Evolutionary conservation across 2,329 filamentous ascomycete genomes (phyloP), one percentile per base, ranked within the genome.

Genomic region (Colletotrichum graminicola): DNA sequence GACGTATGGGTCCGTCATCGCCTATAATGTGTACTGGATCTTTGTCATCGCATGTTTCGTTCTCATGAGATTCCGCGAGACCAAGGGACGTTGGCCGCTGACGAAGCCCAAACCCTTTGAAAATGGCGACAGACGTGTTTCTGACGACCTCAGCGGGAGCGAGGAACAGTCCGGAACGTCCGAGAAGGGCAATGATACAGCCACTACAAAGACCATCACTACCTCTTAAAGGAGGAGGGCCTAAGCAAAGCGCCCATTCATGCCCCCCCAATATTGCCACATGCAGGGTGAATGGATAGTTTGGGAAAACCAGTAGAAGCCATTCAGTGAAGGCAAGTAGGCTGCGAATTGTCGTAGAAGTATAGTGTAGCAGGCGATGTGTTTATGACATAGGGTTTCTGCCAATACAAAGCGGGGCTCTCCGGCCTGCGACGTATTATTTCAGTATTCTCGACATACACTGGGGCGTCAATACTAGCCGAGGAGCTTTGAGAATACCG

Each of bases 21-120:
- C 92, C 1, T 97, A 97, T 83, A 97, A 96, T 79, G 70, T 95
- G 21, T 97, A 97, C 84, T 97, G 94, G 94, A 82, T 96, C 62
- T 85, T 84, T 11, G 86, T 94, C 74, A 94, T 94, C 67, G 72
- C 85, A 21, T 87, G 86, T 6, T 93, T 95, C 78, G 72, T 89
- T 18, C 75, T 83, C 43, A 86, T 95, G 85, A 86, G 91, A 52
- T 93, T 89, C 82, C 87, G 87, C 73, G 93, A 96, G 82, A 77
- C 80, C 45, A 85, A 84, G 72, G 86, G 87, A 12, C 84, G 82
- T 73, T 85, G 83, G 80, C 86, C 86, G 2, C 76, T 86, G n/a
- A 74, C 80, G 74, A 84, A 82, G 75, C 70, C 77, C 32, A 82
- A 81, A 75, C 41, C 29, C 39, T 29, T 43, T 16, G 39, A 45